These are phyloP conservation scores for Phaeosphaeria sp. DNA, from an alignment of 2,329 filamentous ascomycete genomes.

Conservation along the genomic window DNA sequence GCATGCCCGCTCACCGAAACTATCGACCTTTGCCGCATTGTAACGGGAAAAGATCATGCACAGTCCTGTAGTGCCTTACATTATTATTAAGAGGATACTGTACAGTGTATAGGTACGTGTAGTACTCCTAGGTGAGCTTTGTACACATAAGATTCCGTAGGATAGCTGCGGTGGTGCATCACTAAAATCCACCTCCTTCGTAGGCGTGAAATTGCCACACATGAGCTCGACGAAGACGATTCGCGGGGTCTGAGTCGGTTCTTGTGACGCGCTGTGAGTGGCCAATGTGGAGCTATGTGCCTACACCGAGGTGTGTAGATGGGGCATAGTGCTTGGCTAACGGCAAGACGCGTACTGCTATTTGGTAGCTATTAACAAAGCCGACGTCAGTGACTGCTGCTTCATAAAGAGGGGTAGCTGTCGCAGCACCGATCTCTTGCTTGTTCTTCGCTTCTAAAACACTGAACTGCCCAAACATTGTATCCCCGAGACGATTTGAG, in stretches of 20 bases:
- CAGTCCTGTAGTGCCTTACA: too few relatives aligned
- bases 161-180: too few relatives aligned
- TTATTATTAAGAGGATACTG: too few relatives aligned
- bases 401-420: constrained; percentile 5
- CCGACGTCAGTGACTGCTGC: background rate
- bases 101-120: too few relatives aligned
- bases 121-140: too few relatives aligned
- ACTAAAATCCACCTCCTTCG: too few relatives aligned
- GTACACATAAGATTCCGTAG: too few relatives aligned
- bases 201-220: too few relatives aligned
- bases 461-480: background rate
- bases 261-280: background rate
- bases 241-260: constrained; percentile 1
- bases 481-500: background rate
- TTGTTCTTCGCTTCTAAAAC: background rate
- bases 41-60: too few relatives aligned
- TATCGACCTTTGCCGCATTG: too few relatives aligned
- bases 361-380: background rate
- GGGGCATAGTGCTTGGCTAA: background rate
- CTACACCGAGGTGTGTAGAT: background rate
- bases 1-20: too few relatives aligned
- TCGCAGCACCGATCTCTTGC: background rate
- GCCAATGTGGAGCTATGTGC: background rate
- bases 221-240: background rate
- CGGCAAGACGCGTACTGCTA: background rate